phyloP scores from a whole-genome alignment of 768 basidiomycete genomes.

The Plicaturopsis crispa region DNA sequence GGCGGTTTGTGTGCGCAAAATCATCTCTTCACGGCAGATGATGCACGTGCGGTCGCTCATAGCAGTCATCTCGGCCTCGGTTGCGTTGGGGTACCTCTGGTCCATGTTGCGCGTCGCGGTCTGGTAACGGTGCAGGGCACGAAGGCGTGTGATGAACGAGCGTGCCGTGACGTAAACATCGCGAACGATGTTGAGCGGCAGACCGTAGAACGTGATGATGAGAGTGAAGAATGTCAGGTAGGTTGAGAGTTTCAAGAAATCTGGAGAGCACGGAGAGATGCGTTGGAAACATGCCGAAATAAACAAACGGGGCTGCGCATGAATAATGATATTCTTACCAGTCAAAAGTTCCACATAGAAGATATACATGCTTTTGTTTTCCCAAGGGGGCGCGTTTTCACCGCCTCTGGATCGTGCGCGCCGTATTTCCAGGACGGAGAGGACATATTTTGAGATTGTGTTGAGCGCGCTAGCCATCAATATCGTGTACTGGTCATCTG shows the following conservation, averaged over 20 bases:
- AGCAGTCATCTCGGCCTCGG: constrained; percentile 70
- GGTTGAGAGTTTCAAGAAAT: constrained; percentile 88
- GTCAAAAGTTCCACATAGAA: constrained; percentile 93
- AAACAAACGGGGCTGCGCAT: not conserved
- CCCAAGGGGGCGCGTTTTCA: constrained; percentile 88
- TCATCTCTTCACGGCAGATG: constrained; percentile 97
- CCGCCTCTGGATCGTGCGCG: constrained; percentile 73
- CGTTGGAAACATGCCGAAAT: not conserved
- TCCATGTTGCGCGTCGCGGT: constrained; percentile 97
- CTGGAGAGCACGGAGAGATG: constrained; percentile 31
- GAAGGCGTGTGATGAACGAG: constrained; percentile 82
- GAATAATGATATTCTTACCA: constrained; percentile 42
- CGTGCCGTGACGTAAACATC: constrained; percentile 95
- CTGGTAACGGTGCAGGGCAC: constrained; percentile 87
- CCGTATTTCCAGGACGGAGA: constrained; percentile 76
- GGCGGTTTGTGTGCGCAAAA: constrained; percentile 24
- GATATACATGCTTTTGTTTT: constrained; percentile 95
- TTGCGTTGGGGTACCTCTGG: constrained; percentile 87
- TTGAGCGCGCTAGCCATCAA: constrained; percentile 76
- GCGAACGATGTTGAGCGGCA: constrained; percentile 93
- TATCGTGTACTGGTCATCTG: constrained; percentile 66
- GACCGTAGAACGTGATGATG: constrained; percentile 89
- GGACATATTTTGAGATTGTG: constrained; percentile 72
- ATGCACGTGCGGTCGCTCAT: constrained; percentile 93
- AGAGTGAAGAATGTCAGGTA: constrained; percentile 92